Evolutionary conservation across 1,139 yeast species (phyloP), one percentile per base, ranked within the genome.

Genomic region (Oligophagozyma castellii): DNA sequence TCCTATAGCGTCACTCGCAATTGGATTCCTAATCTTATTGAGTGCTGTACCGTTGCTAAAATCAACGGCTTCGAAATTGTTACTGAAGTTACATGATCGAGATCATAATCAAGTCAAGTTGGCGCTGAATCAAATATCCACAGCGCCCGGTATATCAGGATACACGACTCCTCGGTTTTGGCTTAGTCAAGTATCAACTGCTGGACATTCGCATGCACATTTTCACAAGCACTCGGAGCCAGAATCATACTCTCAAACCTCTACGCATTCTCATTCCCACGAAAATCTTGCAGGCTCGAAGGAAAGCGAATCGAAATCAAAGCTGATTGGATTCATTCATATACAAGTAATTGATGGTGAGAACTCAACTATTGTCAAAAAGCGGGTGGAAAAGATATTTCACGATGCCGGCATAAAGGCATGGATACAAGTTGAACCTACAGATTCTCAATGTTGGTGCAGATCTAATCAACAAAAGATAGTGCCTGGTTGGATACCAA

Each of bases 111-210:
- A 61, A 25, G 59, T 84, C 7, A 65, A 86, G 26, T 67, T 66
- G 14, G 66, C 76, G 1, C 60, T 89, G 23, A 68, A 70, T 36
- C 89, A 79, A 33, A 63, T 86, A 4, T 60, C 74, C 4, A 60
- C 67, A 11, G 66, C 81, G 10, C 75, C 79, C 6, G 96, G 96
- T 2, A 79, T 89, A 2, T 70, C 75, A 28, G 74, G 93, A 1
- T 80, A 81, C 43, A 72, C 93, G 0, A 79, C 86, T 0, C 95
- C 95, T 2, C 61, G 93, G 39, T 86, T 86, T 53, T 86, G 96
- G 96, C 81, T 89, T 4, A 68, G 68, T 11, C 55, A 58, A 12
- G 34, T 49, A 19, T 43, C 44, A 20, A 27, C 42, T 3, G 43
- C 40, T 23, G 29, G 35, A n/a, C 46, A 44, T 26, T 33, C 35